Evolutionary conservation across 495 filamentous ascomycete species (phyloP).

Genomic region (Podospora sp.): DNA sequence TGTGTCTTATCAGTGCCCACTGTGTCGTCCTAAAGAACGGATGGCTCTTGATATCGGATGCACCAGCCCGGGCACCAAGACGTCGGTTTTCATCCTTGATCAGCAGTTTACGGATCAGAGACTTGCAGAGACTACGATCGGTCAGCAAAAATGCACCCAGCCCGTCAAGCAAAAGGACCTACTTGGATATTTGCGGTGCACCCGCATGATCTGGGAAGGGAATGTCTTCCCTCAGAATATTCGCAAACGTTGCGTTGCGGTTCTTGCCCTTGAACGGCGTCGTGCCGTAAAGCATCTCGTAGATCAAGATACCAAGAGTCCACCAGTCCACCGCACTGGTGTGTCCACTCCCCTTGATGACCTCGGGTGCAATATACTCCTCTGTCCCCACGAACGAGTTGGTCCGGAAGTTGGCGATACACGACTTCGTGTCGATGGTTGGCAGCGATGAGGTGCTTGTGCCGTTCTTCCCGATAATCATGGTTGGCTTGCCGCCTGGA

Average conservation of each 20-base stretch:
- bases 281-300: conserved; percentile 98
- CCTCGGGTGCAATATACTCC: conserved; percentile 97
- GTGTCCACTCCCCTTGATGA: conserved; percentile 97
- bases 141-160: background rate
- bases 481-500: conserved; percentile 91
- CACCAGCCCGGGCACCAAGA: conserved; percentile 90
- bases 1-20: conserved; percentile 95
- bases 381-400: conserved; percentile 99
- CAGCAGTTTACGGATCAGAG: conserved; percentile 90
- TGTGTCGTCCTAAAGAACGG: conserved; percentile 95
- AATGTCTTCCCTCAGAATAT: conserved; percentile 93
- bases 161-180: conserved; percentile 41
- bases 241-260: conserved; percentile 95
- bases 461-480: conserved; percentile 88
- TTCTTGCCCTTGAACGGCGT: conserved; percentile 99
- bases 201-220: conserved; percentile 89
- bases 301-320: conserved; percentile 95
- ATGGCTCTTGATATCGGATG: conserved; percentile 94
- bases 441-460: conserved; percentile 80
- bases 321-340: conserved; percentile 99
- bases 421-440: conserved; percentile 97
- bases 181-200: conserved; percentile 87
- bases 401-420: conserved; percentile 96
- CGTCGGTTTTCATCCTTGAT: conserved; percentile 98
- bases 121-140: conserved; percentile 80